Evolutionary conservation across 148 eudicot species (phyloP).

Genomic region (Diospyros kaki): DNA sequence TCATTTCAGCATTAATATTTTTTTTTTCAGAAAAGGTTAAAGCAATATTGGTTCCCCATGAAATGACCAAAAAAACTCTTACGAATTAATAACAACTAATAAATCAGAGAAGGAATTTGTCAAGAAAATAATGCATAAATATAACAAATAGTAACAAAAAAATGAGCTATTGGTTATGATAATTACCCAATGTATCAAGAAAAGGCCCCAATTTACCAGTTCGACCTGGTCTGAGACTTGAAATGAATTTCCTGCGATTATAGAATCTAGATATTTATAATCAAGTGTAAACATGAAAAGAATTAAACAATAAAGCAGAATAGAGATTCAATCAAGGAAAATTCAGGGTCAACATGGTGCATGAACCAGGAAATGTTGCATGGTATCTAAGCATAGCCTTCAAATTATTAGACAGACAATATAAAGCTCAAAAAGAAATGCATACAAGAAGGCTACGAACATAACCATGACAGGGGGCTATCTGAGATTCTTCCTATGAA

Average conservation of each 20-base stretch:
- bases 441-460: not conserved
- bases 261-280: not conserved
- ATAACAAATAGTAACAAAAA: not conserved
- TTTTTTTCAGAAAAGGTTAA: not conserved
- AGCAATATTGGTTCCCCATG: not conserved
- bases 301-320: not conserved
- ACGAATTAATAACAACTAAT: not conserved
- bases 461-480: not conserved
- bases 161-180: slow-evolving; percentile 1
- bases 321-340: not conserved
- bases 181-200: slow-evolving; percentile 65
- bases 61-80: not conserved
- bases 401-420: not conserved
- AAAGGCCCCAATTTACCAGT: slow-evolving; percentile 56
- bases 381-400: not conserved
- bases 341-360: not conserved
- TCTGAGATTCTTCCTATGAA: not conserved
- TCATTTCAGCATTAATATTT: not conserved
- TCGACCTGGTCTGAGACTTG: slow-evolving; percentile 74
- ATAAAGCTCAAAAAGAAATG: not conserved
- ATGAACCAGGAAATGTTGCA: not conserved
- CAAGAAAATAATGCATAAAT: not conserved
- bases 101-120: not conserved
- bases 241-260: slow-evolving; percentile 71
- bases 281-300: not conserved